phyloP scores from a whole-genome alignment of 768 basidiomycete genomes.

The Mycena maculata region DNA sequence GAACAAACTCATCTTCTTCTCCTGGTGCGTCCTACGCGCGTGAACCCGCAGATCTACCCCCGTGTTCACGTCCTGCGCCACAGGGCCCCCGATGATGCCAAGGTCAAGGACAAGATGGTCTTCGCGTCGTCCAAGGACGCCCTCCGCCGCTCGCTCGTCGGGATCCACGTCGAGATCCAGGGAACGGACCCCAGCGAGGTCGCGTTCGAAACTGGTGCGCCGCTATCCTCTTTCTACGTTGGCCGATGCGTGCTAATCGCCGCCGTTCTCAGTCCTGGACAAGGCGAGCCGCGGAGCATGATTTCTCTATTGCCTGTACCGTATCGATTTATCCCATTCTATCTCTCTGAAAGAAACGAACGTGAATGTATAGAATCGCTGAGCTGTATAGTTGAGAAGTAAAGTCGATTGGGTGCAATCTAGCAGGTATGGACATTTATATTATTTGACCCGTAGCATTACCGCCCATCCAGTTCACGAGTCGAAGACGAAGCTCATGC shows the following conservation, averaged over 20 bases:
- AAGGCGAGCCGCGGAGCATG: conserved; percentile 45
- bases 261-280: conserved; percentile 43
- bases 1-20: conserved; percentile 86
- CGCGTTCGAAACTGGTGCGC: conserved; percentile 74
- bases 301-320: conserved; percentile 33
- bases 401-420: conserved; percentile 23
- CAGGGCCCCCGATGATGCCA: conserved; percentile 90
- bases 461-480: conserved; percentile 57
- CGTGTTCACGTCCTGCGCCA: conserved; percentile 40
- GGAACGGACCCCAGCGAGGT: conserved; percentile 85
- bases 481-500: conserved; percentile 81
- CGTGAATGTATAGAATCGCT: conserved; percentile 30
- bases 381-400: conserved; percentile 4
- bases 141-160: conserved; percentile 76
- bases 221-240: not conserved
- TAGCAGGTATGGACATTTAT: conserved; percentile 25
- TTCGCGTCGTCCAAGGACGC: conserved; percentile 90
- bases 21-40: conserved; percentile 70
- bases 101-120: conserved; percentile 94
- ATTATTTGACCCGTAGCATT: conserved; percentile 10
- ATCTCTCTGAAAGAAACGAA: conserved; percentile 18
- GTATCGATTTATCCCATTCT: conserved; percentile 26
- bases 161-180: conserved; percentile 86
- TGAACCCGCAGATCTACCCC: conserved; percentile 29
- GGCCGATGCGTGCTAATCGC: not conserved